phyloP scores from a whole-genome alignment of 306 rosid genomes.

The Vicia sativa region DNA sequence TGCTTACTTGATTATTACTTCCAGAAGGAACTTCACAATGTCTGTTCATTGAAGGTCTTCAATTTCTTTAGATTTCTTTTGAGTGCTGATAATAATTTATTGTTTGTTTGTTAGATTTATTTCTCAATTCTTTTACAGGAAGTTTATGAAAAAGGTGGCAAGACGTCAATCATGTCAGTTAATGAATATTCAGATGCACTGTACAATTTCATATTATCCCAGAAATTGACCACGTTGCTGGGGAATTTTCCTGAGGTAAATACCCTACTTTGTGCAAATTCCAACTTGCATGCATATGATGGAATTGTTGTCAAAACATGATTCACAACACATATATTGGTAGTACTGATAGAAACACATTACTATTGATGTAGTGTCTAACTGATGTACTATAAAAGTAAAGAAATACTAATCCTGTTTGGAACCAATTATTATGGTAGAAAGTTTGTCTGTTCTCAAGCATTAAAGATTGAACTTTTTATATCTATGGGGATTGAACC shows the following conservation, averaged over 20 bases:
- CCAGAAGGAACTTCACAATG: slow-evolving; percentile 70
- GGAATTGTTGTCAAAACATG: not conserved
- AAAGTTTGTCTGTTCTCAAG: slow-evolving; percentile 8
- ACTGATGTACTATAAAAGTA: not conserved
- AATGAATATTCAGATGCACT: slow-evolving; percentile 77
- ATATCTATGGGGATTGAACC: not conserved
- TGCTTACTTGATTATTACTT: slow-evolving; percentile 92
- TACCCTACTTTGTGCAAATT: slow-evolving; percentile 10
- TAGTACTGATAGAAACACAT: slow-evolving; percentile 11
- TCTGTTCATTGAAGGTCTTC: slow-evolving; percentile 69
- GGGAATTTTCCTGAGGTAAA: slow-evolving; percentile 96
- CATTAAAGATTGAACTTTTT: not conserved
- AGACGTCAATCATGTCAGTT: slow-evolving; percentile 69
- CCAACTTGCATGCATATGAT: slow-evolving; percentile 20
- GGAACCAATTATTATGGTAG: not conserved
- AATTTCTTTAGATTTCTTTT: slow-evolving; percentile 34
- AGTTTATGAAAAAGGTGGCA: slow-evolving; percentile 44
- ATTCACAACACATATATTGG: not conserved
- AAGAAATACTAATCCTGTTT: slow-evolving; percentile 10
- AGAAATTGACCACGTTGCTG: slow-evolving; percentile 67
- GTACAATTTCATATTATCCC: slow-evolving; percentile 83
- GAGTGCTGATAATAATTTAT: slow-evolving; percentile 17
- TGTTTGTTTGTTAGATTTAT: slow-evolving; percentile 23
- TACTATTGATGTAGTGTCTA: not conserved
- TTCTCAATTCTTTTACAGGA: slow-evolving; percentile 53